Conservation (phyloP, 495 filamentous ascomycete genomes). For the Glonium stellatum region DNA sequence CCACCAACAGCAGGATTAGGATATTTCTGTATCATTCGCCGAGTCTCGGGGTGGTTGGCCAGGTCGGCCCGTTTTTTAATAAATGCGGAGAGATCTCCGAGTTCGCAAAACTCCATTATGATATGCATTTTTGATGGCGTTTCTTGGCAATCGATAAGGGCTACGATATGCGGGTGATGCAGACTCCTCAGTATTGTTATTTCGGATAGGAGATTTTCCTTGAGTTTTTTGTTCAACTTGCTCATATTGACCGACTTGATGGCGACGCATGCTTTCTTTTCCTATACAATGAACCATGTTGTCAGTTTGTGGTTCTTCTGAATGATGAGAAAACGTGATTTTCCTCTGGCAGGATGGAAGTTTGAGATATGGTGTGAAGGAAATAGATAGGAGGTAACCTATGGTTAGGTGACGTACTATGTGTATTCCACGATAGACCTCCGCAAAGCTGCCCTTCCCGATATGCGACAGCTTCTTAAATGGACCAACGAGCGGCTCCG, state of each 20-base stretch:
- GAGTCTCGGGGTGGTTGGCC: constrained; percentile 63
- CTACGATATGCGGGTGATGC: constrained; percentile 94
- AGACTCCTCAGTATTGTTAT: constrained; percentile 88
- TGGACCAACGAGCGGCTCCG: constrained; percentile 63
- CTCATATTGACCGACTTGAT: constrained; percentile 91
- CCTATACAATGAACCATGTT: constrained; percentile 27
- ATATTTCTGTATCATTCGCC: constrained; percentile 84
- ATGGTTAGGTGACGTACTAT: constrained; percentile 52
- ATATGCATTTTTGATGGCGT: constrained; percentile 82
- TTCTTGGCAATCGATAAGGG: constrained; percentile 88
- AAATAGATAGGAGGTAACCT: background rate
- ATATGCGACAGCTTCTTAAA: constrained; percentile 79
- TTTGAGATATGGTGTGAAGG: background rate
- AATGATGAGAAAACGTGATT: background rate
- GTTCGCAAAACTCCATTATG: constrained; percentile 96
- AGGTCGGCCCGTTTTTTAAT: constrained; percentile 87
- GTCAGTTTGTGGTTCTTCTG: background rate
- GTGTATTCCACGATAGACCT: constrained; percentile 80
- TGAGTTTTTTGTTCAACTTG: constrained; percentile 89
- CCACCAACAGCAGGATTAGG: constrained; percentile 73
- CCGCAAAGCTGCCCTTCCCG: constrained; percentile 92
- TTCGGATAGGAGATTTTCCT: constrained; percentile 90
- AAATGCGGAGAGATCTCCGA: constrained; percentile 87
- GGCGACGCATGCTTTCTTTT: constrained; percentile 67
- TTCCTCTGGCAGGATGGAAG: background rate